These are phyloP conservation scores for Mycena galericulata DNA, from an alignment of 768 basidiomycete species.

Conservation along the genomic window DNA sequence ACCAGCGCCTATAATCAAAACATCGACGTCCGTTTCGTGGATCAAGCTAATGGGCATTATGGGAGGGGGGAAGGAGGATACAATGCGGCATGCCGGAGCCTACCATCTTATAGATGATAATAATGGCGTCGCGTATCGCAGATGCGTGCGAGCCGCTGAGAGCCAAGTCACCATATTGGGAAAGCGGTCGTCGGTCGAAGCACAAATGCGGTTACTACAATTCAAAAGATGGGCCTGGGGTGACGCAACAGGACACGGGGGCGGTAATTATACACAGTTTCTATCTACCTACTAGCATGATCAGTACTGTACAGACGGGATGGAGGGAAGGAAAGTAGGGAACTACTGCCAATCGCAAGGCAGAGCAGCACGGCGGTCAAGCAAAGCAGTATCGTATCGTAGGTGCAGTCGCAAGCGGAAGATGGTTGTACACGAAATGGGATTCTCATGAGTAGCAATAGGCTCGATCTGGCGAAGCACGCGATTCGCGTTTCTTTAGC, in stretches of 20 bases:
- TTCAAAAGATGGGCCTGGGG: no score
- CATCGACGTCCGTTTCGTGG: conserved; percentile 62
- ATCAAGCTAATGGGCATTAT: conserved; percentile 40
- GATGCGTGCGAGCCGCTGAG: conserved; percentile 9
- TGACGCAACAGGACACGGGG: neutral
- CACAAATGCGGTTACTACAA: neutral
- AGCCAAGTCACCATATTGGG: neutral
- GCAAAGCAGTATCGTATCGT: neutral
- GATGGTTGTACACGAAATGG: conserved; percentile 15
- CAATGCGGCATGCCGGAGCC: neutral
- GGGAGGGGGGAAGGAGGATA: neutral
- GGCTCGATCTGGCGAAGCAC: conserved; percentile 9
- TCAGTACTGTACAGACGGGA: neutral
- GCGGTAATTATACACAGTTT: neutral
- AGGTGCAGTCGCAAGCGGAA: neutral
- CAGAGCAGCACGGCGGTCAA: no score
- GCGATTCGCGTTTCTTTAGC: neutral
- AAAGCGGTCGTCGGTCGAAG: neutral
- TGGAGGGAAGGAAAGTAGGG: no score
- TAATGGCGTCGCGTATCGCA: neutral
- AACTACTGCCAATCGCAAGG: neutral
- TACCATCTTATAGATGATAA: conserved; percentile 16
- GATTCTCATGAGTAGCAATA: neutral
- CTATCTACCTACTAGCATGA: conserved; percentile 25
- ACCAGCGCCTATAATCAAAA: conserved; percentile 72